Base-by-base conservation (phyloP, 768 basidiomycete species). In the Cyclocybe cylindracea region DNA sequence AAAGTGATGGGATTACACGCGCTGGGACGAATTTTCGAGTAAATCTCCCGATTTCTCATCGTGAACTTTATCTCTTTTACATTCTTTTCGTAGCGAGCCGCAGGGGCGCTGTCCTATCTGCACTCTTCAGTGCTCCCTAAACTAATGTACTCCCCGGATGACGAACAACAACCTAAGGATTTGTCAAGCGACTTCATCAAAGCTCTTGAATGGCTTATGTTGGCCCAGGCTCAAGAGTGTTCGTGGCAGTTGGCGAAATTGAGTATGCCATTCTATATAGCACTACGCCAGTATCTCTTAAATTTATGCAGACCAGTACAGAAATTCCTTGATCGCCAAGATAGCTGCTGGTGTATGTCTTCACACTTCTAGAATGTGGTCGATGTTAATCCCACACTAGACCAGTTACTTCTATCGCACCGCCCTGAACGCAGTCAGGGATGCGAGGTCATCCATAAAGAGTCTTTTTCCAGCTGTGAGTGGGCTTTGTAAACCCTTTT, bases 221-320 rank as follows among this genome's bases (percentile, higher is more conserved):
- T 95, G 4, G 94, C 94, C 0, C 93, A 98, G 68, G 95, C 94
- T 1, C 96, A 98, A 59, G 97, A 99, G 71, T 96, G 92, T 64
- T 92, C 86, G 38, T 98, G 95, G 95, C 94, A 96, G 65, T 82
- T 88, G 58, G 94, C 94, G 11, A 86, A 88, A 63, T 70, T 91
- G 52, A 90, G 94, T 92, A 60, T 60, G 77, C 54, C 9, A 29
- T 5, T 13, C 24, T 13, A 31, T 43, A 44, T 48, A 24, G 56
- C 33, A n/a, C 14, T 19, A 48, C 39, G 11, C 14, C 39, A 45
- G 51, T 48, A 49, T 60, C 55, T 24, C 58, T 46, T 57, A 39
- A 48, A 51, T 43, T 44, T 33, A 51, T 49, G 44, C 57, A 83
- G 80, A 80, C 63, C 81, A 82, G 60, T 85, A 82, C 64, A 94